These are phyloP conservation scores for Neofusicoccum ribis DNA, from an alignment of 2,329 filamentous ascomycete genomes.

Conservation along the genomic window DNA sequence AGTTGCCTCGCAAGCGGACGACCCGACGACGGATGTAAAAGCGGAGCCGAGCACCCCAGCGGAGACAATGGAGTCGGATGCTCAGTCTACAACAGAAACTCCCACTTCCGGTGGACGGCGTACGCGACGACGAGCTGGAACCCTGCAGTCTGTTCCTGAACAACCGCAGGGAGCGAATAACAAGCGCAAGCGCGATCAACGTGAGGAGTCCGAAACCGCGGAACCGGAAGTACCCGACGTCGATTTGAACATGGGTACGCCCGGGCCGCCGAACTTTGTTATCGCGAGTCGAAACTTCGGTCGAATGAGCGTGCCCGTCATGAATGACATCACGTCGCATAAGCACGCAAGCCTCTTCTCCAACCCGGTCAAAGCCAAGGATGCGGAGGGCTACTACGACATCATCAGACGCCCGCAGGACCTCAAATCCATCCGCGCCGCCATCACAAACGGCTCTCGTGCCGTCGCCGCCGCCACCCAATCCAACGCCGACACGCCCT, in stretches of 20 bases:
- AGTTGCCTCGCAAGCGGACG: slow-evolving; percentile 47
- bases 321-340: slow-evolving; percentile 54
- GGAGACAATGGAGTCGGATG: slow-evolving; percentile 43
- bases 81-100: slow-evolving; percentile 21
- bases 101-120: slow-evolving; percentile 17
- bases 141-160: slow-evolving; percentile 24
- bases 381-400: slow-evolving; percentile 53
- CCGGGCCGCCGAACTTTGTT: slow-evolving; percentile 34
- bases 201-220: slow-evolving; percentile 33
- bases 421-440: slow-evolving; percentile 52
- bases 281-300: slow-evolving; percentile 51
- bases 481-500: slow-evolving; percentile 59
- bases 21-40: slow-evolving; percentile 47
- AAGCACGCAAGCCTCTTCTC: slow-evolving; percentile 55
- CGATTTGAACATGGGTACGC: slow-evolving; percentile 24
- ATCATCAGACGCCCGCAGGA: slow-evolving; percentile 55
- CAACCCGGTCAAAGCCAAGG: slow-evolving; percentile 49
- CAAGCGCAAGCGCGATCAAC: slow-evolving; percentile 45
- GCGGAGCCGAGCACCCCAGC: slow-evolving; percentile 49
- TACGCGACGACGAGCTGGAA: slow-evolving; percentile 30
- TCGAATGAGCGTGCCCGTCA: slow-evolving; percentile 49
- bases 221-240: slow-evolving; percentile 29
- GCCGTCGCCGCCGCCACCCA: slow-evolving; percentile 59
- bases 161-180: slow-evolving; percentile 27
- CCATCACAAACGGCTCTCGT: slow-evolving; percentile 52